A percentile compares a stretch with the other conserved stretches of the same genome.
These are phyloP conservation scores for Lotus japonicus DNA, from an alignment of 306 rosid species.

Conservation along the genomic window DNA sequence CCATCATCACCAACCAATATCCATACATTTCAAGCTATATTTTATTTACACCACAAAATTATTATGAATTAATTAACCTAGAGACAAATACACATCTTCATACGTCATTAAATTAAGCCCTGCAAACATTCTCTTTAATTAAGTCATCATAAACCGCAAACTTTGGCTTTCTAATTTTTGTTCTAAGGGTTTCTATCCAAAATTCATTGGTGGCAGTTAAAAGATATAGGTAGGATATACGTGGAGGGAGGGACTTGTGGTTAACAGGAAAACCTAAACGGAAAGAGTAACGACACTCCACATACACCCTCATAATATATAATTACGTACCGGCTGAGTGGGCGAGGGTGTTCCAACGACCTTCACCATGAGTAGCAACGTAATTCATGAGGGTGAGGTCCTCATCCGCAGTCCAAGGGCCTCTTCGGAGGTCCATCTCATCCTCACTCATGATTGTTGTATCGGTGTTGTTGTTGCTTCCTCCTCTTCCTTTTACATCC, in stretches of 20 bases:
- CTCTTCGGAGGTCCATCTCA: conserved; percentile 63
- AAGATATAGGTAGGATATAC: not conserved
- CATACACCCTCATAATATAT: too few species aligned
- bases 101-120: not conserved
- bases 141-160: conserved; percentile 6
- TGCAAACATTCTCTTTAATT: not conserved
- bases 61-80: not conserved
- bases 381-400: conserved; percentile 80
- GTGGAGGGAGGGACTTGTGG: too few species aligned
- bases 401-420: conserved; percentile 96
- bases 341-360: conserved; percentile 97
- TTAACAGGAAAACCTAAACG: too few species aligned
- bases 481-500: conserved; percentile 41
- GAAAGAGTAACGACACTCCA: too few species aligned
- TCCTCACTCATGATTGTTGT: conserved; percentile 6
- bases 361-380: conserved; percentile 90
- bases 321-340: conserved; percentile 44
- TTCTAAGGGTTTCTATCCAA: not conserved
- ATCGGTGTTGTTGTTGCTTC: not conserved
- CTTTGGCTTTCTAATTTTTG: not conserved
- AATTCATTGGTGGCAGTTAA: not conserved
- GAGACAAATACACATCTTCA: not conserved
- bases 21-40: not conserved
- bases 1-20: conserved; percentile 17
- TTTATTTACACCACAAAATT: not conserved